Base-by-base conservation (phyloP, 306 rosid species). In the Medicago arabica region DNA sequence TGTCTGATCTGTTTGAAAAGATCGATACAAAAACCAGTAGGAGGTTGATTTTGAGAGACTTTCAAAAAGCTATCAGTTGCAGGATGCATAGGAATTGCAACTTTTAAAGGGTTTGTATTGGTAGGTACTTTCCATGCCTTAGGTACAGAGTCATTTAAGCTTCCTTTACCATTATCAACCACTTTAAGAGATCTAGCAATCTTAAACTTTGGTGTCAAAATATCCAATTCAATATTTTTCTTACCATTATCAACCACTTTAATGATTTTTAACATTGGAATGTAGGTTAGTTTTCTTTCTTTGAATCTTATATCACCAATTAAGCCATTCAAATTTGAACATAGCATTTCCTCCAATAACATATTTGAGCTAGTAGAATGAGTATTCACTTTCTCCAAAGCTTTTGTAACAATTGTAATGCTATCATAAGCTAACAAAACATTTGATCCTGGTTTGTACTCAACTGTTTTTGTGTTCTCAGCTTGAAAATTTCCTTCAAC, bases 391-490 rank as follows among this genome's bases (percentile, higher is more conserved):
- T 53, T 81, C 75, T 75, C 75, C 46, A 78, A 66, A 49, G 89
- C 90, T 43, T 84, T 80, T 69, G 85, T 8, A 28, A 89, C 74
- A 43, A 72, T 9, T 8, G 51, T 14, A 51, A 89, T 64, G 77
- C 83, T 84, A 82, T 89, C 93, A 47, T 87, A 89, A 51, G 93
- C 97, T 79, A 64, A 72, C 34, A 89, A 59, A 7, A 85, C 90
- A 76, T 84, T 41, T 54, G 73, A 68, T 78, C 83, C 85, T 10
- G 86, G 88, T 34, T 75, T 75, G 7, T 79, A 60, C 46, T 73
- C 39, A 1, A 74, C 66, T 38, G 54, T 82, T 7, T 72, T 71
- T 7, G 80, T 51, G 74, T 74, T 10, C 43, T 65, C 75, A 39
- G 53, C 9, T 62, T 54, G 72, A 63, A 89, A 85, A 1, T 70